A percentile compares a stretch with the other conserved stretches of the same genome.
Conservation (phyloP, 2,329 filamentous ascomycete genomes). For the Fusarium mexicanum region DNA sequence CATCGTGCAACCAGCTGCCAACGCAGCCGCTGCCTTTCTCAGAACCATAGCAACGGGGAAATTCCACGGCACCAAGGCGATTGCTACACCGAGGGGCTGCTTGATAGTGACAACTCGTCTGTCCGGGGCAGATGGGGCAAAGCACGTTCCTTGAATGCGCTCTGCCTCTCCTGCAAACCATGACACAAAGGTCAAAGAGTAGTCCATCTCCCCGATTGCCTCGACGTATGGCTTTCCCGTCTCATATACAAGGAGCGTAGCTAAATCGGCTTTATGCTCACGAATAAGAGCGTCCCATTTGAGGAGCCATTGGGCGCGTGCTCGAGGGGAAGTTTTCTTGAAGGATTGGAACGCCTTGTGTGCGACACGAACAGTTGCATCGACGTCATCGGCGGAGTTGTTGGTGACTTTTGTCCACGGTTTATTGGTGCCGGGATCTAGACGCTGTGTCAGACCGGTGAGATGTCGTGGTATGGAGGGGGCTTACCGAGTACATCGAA, state of each 20-base stretch:
- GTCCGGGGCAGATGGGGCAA: conserved; percentile 55
- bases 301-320: conserved; percentile 47
- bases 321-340: conserved; percentile 49
- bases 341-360: conserved; percentile 52
- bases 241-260: conserved; percentile 55
- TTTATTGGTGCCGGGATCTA: conserved; percentile 8
- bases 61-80: conserved; percentile 61
- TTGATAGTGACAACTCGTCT: conserved; percentile 77
- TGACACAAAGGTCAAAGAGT: conserved; percentile 62
- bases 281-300: conserved; percentile 51
- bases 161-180: conserved; percentile 65
- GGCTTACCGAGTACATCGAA: conserved; percentile 4
- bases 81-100: conserved; percentile 50
- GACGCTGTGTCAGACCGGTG: not conserved
- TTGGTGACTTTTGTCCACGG: not conserved
- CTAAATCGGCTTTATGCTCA: conserved; percentile 51
- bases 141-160: conserved; percentile 61
- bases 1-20: conserved; percentile 81
- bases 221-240: conserved; percentile 67
- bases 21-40: conserved; percentile 59
- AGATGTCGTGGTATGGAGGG: too few species aligned
- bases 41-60: conserved; percentile 65
- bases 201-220: conserved; percentile 64
- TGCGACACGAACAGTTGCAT: conserved; percentile 30
- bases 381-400: conserved; percentile 44